Percentiles rank a stretch among this genome's conserved stretches.
Conservation (phyloP, 129 eudicot species). For the Saposhnikovia divaricata region DNA sequence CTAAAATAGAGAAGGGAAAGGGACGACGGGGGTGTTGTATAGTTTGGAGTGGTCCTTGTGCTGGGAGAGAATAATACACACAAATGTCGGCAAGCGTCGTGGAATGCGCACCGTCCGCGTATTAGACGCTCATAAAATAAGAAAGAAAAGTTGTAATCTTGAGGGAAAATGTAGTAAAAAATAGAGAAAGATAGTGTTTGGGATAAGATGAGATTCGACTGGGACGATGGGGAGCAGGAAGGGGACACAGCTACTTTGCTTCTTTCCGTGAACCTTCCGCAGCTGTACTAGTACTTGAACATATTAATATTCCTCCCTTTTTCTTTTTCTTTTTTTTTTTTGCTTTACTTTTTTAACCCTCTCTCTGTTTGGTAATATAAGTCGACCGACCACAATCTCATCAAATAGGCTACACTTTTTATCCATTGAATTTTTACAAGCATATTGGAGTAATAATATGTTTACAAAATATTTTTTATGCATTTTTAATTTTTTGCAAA, state of each 20-base stretch:
- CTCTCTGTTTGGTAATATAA: no score
- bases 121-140: neutral
- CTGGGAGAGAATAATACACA: no score
- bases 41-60: neutral
- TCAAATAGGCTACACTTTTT: no score
- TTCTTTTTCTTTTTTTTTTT: no score
- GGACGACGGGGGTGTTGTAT: no score
- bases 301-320: no score
- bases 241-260: neutral
- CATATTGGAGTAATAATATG: no score
- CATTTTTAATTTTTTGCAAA: no score
- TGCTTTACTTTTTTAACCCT: neutral
- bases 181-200: neutral
- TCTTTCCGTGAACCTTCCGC: neutral
- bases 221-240: neutral
- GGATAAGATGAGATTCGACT: constrained; percentile 2
- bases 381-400: no score
- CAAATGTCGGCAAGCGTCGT: neutral
- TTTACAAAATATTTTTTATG: no score
- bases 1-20: neutral
- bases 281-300: no score
- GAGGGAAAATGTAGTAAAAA: neutral
- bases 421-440: no score
- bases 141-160: neutral
- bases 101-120: constrained; percentile 8